Evolutionary conservation across 345 rosid genomes (phyloP).

Genomic region (Gossypium sturtianum): DNA sequence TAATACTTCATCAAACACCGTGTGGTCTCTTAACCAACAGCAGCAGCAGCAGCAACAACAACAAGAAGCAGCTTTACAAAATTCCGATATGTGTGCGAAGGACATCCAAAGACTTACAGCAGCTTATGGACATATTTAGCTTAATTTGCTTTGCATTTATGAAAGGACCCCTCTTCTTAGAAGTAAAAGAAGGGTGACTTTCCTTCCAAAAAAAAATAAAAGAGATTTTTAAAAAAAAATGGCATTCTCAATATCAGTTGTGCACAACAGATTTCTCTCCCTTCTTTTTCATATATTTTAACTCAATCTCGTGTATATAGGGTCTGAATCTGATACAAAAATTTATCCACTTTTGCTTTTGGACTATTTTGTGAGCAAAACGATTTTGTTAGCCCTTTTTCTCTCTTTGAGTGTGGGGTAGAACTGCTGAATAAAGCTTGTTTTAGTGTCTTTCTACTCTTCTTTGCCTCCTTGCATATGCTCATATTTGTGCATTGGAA

Average conservation of each 20-base stretch:
- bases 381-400: neutral
- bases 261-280: slow-evolving; percentile 14
- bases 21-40: slow-evolving; percentile 51
- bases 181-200: neutral
- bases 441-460: slow-evolving; percentile 16
- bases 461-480: slow-evolving; percentile 21
- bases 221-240: neutral
- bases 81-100: slow-evolving; percentile 21
- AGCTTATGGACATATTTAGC: slow-evolving; percentile 12
- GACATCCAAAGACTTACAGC: slow-evolving; percentile 10
- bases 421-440: slow-evolving; percentile 33
- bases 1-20: slow-evolving; percentile 32
- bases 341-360: slow-evolving; percentile 21
- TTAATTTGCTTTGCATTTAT: neutral
- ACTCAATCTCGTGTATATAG: slow-evolving; percentile 16
- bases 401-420: slow-evolving; percentile 21
- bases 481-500: slow-evolving; percentile 18
- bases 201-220: neutral
- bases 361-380: slow-evolving; percentile 23
- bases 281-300: neutral
- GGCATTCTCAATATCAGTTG: slow-evolving; percentile 6
- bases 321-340: slow-evolving; percentile 37
- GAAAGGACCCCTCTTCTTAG: neutral
- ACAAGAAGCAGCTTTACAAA: slow-evolving; percentile 14
- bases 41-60: slow-evolving; percentile 52